These are phyloP conservation scores for Hypoxylon sp. DNA, from an alignment of 2,329 filamentous ascomycete genomes.

Conservation along the genomic window DNA sequence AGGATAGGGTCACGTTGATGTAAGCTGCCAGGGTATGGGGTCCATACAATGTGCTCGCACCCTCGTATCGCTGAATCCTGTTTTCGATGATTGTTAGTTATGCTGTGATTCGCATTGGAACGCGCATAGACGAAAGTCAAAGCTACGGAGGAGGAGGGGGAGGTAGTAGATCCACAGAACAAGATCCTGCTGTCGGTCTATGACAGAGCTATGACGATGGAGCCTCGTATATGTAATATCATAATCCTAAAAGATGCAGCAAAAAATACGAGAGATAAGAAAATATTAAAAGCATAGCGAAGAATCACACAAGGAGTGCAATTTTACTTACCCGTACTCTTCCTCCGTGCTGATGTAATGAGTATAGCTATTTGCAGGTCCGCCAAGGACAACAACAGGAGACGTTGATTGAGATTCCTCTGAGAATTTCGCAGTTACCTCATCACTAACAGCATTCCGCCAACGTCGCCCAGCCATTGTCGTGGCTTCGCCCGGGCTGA, in stretches of 20 bases:
- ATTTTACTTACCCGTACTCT: conserved; percentile 73
- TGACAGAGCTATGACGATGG: conserved; percentile 27
- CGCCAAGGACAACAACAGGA: conserved; percentile 86
- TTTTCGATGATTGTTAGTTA: conserved; percentile 47
- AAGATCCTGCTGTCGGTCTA: conserved; percentile 12
- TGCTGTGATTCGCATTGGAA: conserved; percentile 27
- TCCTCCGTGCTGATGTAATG: conserved; percentile 86
- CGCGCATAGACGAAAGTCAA: conserved; percentile 20
- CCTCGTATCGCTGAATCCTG: conserved; percentile 87
- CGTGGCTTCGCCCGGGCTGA: conserved; percentile 88
- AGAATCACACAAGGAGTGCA: background rate
- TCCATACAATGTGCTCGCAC: conserved; percentile 89
- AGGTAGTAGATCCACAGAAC: conserved; percentile 2
- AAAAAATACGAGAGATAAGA: conserved; percentile 12
- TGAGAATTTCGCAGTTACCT: conserved; percentile 63
- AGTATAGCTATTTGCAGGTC: conserved; percentile 91
- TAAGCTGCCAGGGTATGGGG: conserved; percentile 88
- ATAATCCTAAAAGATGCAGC: background rate
- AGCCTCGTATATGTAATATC: background rate
- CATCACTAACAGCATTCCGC: conserved; percentile 76
- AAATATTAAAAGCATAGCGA: conserved; percentile 1
- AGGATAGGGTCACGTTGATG: conserved; percentile 81
- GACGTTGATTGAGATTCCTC: conserved; percentile 59
- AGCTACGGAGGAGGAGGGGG: background rate
- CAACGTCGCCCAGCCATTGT: conserved; percentile 94